Base-by-base conservation (phyloP, 1,139 yeast genomes). In the Yamadazyma kanchanaburiensis region DNA sequence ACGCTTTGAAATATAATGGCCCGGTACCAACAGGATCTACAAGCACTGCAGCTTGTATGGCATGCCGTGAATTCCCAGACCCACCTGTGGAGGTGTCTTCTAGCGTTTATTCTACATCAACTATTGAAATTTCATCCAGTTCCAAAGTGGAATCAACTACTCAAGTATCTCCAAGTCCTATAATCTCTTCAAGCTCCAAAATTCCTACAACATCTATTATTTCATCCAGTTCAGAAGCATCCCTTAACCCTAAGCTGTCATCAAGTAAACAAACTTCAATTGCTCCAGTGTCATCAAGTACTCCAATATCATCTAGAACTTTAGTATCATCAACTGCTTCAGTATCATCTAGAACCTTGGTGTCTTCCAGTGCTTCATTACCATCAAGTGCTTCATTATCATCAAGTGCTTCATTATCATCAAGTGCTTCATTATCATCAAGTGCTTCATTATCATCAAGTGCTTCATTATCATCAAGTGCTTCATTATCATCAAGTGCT, bases 1-100 rank as follows among this genome's bases (percentile, higher is more conserved):
- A 41, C 26, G 43, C 44, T 26, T 33, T 53, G 11, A 25, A 13
- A 5, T 54, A 53, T 30, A 36, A 17, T 24, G 53, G 32, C 12
- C 26, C 46, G 8, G 41, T 49, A 20, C 36, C 34, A n/a, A 35
- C 45, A 11, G 30, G 31, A 3, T 15, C 35, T 17, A 24, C 42
- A 4, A 39, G 44, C 28, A 30, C 39, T n/a, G 24, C 42, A 3
- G 22, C 17, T 12, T 41, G 45, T 38, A 22, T 25, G 31, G 26
- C 26, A 17, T 41, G 45, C 33, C 11, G 7, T 15, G 19, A 27
- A 3, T 35, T 41, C 34, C 45, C 44, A 5, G 35, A 27, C 5
- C 27, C 33, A 5, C 43, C 48, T 8, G 38, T 34, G 23, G 43
- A 39, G 6, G 23, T 30, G 3, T 26, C 27, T 13, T 25, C 32